Percentiles rank a stretch among this genome's conserved stretches.
Conservation (phyloP, 257 asterid species). For the Petunia axillaris region DNA sequence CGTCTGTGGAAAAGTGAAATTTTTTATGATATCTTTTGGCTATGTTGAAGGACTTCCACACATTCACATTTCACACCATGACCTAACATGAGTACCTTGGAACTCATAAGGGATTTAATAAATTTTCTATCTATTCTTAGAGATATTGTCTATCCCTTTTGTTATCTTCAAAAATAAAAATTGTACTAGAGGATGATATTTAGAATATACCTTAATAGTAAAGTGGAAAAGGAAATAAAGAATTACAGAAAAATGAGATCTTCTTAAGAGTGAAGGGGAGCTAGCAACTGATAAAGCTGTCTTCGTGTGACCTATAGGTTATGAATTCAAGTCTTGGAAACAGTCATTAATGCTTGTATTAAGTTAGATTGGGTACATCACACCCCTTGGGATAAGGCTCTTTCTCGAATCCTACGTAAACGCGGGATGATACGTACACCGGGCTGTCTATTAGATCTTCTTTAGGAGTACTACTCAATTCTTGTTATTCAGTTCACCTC, state of each 20-base stretch:
- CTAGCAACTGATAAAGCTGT: no score
- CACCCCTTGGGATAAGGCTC: no score
- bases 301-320: no score
- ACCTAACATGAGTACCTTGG: background rate
- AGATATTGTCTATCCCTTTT: background rate
- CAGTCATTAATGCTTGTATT: no score
- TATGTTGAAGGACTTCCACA: slow-evolving; percentile 9
- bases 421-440: no score
- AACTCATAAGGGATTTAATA: background rate
- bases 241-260: background rate
- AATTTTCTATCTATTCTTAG: background rate
- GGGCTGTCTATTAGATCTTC: no score
- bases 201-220: background rate
- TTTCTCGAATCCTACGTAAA: no score
- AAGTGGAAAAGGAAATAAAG: background rate
- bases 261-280: no score
- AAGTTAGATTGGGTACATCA: no score
- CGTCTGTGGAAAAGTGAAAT: background rate
- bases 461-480: no score
- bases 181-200: background rate
- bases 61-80: background rate
- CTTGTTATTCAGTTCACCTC: no score
- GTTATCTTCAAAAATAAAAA: background rate
- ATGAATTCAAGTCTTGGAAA: no score
- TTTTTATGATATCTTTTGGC: slow-evolving; percentile 2